A percentile compares a stretch with the other conserved stretches of the same genome.
Conservation (phyloP, 176 grass and related monocot genomes). For the Cenchrus purpureus region DNA sequence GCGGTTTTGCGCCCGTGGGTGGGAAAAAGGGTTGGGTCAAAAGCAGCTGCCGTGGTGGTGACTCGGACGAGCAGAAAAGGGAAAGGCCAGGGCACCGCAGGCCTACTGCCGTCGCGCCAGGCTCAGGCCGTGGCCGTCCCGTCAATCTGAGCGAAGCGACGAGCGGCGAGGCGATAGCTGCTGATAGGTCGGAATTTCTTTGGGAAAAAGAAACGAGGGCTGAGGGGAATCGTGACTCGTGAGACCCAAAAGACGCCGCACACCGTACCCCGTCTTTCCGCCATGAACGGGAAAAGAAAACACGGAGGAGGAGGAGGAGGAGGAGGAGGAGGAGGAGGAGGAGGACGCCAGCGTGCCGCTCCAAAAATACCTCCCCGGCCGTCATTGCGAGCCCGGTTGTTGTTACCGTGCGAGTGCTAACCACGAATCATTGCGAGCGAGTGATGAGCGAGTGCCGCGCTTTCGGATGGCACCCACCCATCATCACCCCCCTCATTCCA, state of each 20-base stretch:
- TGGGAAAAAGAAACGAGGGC: not conserved
- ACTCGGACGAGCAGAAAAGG: conserved; percentile 32
- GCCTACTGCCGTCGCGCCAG: no score
- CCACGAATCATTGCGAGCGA: not conserved
- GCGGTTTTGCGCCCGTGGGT: not conserved
- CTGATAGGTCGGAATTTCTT: not conserved
- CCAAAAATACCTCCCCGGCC: conserved; percentile 50
- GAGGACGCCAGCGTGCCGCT: conserved; percentile 5
- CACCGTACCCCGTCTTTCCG: not conserved
- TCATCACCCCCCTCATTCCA: conserved; percentile 32
- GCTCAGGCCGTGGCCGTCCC: not conserved
- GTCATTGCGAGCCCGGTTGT: not conserved
- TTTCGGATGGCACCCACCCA: conserved; percentile 39
- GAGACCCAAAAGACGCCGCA: not conserved
- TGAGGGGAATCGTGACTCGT: not conserved
- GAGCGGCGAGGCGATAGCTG: not conserved
- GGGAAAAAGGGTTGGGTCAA: conserved; percentile 2
- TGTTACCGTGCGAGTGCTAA: not conserved
- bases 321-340: no score
- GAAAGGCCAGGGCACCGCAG: not conserved
- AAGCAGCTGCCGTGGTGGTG: not conserved
- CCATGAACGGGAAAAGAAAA: not conserved
- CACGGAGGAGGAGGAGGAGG: not conserved
- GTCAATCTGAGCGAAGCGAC: not conserved
- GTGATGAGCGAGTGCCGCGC: not conserved